Conservation (phyloP, 139 green algal genomes). For the Haematococcus sp. region DNA sequence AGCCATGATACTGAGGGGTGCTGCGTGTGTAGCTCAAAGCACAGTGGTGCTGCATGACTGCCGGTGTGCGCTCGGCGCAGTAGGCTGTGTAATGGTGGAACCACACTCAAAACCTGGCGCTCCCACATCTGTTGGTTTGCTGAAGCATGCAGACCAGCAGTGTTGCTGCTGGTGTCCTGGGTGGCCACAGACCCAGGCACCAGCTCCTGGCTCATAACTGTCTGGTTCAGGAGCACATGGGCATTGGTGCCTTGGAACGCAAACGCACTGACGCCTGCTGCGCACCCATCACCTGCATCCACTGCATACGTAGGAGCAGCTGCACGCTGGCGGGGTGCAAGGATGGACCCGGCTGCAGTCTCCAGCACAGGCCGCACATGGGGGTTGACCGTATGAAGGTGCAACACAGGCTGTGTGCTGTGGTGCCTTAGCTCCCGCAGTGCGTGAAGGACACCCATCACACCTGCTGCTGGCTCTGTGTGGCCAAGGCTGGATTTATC, state of each 20-base stretch:
- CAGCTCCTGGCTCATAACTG: not conserved
- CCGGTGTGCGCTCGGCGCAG: slow-evolving; percentile 5
- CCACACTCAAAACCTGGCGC: slow-evolving; percentile 19
- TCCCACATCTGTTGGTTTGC: not conserved
- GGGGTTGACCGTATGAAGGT: slow-evolving; percentile 67
- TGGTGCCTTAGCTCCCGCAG: slow-evolving; percentile 9
- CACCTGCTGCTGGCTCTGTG: slow-evolving; percentile 80
- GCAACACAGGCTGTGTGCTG: slow-evolving; percentile 44
- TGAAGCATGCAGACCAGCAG: too few species aligned
- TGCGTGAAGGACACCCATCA: slow-evolving; percentile 59
- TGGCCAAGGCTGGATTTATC: slow-evolving; percentile 83
- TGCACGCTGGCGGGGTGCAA: not conserved
- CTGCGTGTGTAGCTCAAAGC: slow-evolving; percentile 32
- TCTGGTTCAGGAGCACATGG: slow-evolving; percentile 48
- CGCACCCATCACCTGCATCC: not conserved
- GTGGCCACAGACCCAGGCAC: too few species aligned
- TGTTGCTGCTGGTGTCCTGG: too few species aligned
- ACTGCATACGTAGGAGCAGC: not conserved
- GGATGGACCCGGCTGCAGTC: not conserved
- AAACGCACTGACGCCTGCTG: slow-evolving; percentile 70
- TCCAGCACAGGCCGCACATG: slow-evolving; percentile 40
- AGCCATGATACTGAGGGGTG: slow-evolving; percentile 52
- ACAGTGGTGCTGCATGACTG: not conserved
- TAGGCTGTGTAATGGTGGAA: slow-evolving; percentile 46
- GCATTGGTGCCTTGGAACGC: slow-evolving; percentile 86